phyloP scores from a whole-genome alignment of 441 rosid genomes.

The Syzygium malaccense region DNA sequence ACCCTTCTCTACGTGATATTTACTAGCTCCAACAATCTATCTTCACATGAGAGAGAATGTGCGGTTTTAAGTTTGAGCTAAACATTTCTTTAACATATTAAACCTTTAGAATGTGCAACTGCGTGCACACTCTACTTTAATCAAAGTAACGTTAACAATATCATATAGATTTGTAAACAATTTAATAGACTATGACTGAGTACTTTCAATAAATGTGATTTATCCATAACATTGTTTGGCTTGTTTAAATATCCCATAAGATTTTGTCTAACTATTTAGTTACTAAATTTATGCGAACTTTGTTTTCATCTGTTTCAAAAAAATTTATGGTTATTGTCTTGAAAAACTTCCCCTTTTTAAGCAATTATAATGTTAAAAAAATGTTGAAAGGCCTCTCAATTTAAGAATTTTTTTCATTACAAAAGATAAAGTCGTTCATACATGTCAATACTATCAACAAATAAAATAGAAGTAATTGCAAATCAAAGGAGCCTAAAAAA shows the following conservation, averaged over 20 bases:
- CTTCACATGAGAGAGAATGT: neutral
- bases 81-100: neutral
- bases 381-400: neutral
- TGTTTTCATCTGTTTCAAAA: neutral
- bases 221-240: neutral
- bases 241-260: neutral
- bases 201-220: neutral
- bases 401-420: neutral
- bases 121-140: neutral
- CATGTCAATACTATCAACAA: neutral
- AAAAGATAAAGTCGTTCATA: neutral
- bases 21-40: too few species aligned
- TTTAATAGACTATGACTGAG: neutral
- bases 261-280: neutral
- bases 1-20: too few species aligned
- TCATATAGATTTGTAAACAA: neutral
- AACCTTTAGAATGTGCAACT: neutral
- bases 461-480: neutral
- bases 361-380: neutral
- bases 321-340: too few species aligned
- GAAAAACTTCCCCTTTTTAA: neutral
- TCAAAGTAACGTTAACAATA: neutral
- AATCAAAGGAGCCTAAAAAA: neutral
- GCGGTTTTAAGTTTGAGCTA: neutral
- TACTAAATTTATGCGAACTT: neutral